These are phyloP conservation scores for Setomelanomma holmii DNA, from an alignment of 2,329 filamentous ascomycete species.

Conservation along the genomic window DNA sequence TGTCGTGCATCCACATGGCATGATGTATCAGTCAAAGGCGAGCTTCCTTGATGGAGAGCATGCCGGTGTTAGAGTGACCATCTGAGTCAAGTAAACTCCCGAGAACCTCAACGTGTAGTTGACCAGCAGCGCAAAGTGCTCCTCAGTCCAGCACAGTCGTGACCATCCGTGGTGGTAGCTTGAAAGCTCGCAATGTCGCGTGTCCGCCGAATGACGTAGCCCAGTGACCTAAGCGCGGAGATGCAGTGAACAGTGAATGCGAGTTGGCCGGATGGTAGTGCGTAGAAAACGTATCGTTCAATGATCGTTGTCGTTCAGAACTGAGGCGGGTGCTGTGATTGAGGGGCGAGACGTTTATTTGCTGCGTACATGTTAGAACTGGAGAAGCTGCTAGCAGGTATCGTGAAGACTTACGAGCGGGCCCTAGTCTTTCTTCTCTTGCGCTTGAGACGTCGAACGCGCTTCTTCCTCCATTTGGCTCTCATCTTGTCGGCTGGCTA, in stretches of 20 bases:
- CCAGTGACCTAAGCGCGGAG: conserved; percentile 20
- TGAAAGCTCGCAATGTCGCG: conserved; percentile 35
- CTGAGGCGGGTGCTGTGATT: conserved; percentile 46
- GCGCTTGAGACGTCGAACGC: conserved; percentile 97
- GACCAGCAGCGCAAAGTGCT: conserved; percentile 42
- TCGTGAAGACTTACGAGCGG: conserved; percentile 75
- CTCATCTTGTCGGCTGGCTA: conserved; percentile 67
- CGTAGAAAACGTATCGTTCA: conserved; percentile 36
- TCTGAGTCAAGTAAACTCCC: conserved; percentile 46
- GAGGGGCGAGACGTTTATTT: conserved; percentile 59
- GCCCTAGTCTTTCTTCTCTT: conserved; percentile 99
- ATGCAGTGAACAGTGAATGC: conserved; percentile 30
- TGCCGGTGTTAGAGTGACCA: conserved; percentile 49
- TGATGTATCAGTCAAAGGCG: conserved; percentile 46
- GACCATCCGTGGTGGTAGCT: conserved; percentile 25
- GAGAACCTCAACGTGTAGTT: conserved; percentile 43
- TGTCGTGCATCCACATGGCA: conserved; percentile 45
- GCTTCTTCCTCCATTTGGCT: conserved; percentile 99
- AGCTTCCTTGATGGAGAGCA: conserved; percentile 28
- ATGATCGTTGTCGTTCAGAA: conserved; percentile 37
- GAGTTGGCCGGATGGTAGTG: conserved; percentile 30
- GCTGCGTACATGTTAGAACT: conserved; percentile 37
- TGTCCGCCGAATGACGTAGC: conserved; percentile 34
- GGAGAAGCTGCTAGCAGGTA: not conserved
- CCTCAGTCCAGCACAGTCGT: conserved; percentile 36